These are phyloP conservation scores for Penicillium psychrofluorescens DNA, from an alignment of 495 filamentous ascomycete species.

Conservation along the genomic window DNA sequence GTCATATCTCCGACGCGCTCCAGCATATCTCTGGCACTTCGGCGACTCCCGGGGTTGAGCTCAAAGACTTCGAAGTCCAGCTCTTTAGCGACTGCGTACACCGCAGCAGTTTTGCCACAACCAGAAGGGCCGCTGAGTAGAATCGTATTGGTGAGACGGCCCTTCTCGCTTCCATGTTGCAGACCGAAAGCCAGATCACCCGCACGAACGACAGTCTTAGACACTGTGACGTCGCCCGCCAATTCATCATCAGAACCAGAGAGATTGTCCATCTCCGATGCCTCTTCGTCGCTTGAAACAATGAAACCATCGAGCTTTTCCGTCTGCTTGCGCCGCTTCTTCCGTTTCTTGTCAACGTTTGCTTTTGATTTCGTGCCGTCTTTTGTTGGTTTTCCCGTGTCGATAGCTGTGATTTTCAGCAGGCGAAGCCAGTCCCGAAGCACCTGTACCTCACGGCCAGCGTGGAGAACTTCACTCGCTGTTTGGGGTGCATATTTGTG, in stretches of 20 bases:
- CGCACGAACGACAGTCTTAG: conserved; percentile 57
- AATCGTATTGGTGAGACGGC: conserved; percentile 49
- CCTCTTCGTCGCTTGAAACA: conserved; percentile 76
- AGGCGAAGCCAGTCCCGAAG: conserved; percentile 79
- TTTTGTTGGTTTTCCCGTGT: conserved; percentile 45
- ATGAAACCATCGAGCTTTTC: conserved; percentile 78
- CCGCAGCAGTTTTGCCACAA: conserved; percentile 87
- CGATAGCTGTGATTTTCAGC: conserved; percentile 66
- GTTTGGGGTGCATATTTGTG: conserved; percentile 78
- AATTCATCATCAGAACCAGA: conserved; percentile 56
- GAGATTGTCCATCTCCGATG: conserved; percentile 65
- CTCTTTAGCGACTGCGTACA: conserved; percentile 94
- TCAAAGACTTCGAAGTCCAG: conserved; percentile 93
- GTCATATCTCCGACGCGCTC: conserved; percentile 97
- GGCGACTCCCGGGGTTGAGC: conserved; percentile 73
- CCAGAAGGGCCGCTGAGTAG: conserved; percentile 85
- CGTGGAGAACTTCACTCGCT: conserved; percentile 69
- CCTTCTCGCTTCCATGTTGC: conserved; percentile 33
- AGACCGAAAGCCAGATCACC: conserved; percentile 37
- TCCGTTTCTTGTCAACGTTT: conserved; percentile 41
- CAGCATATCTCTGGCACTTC: conserved; percentile 83
- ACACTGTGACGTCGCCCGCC: conserved; percentile 28
- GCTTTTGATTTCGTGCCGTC: conserved; percentile 35
- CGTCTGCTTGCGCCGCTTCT: conserved; percentile 62
- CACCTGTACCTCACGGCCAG: conserved; percentile 59